phyloP scores from a whole-genome alignment of 805 yeast genomes.

The Candida dajiaensis region DNA sequence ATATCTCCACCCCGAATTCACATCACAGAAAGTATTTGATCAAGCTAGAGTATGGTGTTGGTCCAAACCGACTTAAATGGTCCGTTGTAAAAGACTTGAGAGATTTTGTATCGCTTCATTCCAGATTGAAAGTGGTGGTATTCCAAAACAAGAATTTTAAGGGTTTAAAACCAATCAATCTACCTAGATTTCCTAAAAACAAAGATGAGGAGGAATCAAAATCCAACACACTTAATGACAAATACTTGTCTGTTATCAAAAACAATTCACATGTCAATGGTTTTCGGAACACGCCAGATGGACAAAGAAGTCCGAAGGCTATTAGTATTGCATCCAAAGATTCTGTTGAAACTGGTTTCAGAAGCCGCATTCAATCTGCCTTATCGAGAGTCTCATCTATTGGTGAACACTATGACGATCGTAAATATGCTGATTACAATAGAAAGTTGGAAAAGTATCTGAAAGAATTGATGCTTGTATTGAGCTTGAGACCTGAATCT shows the following conservation, averaged over 20 bases:
- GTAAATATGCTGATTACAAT: constrained; percentile 21
- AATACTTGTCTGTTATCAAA: constrained; percentile 15
- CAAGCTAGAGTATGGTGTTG: constrained; percentile 89
- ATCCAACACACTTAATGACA: constrained; percentile 18
- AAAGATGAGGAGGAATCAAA: constrained; percentile 3
- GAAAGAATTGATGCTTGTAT: constrained; percentile 47
- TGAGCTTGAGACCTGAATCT: constrained; percentile 73
- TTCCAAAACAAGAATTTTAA: constrained; percentile 30
- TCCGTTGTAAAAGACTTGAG: constrained; percentile 62
- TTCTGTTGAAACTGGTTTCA: constrained; percentile 5
- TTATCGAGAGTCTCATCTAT: constrained; percentile 12
- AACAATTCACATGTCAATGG: neutral
- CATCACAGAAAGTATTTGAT: constrained; percentile 45
- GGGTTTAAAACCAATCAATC: constrained; percentile 23
- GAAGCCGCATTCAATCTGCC: constrained; percentile 12
- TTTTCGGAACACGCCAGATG: neutral
- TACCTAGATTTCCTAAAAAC: constrained; percentile 33
- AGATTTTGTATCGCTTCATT: constrained; percentile 69
- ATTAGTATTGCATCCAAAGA: neutral
- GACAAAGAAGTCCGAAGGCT: neutral
- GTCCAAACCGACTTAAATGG: constrained; percentile 76
- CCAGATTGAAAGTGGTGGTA: constrained; percentile 51
- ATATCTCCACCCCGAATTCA: constrained; percentile 31
- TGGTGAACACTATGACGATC: neutral
- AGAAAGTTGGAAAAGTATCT: constrained; percentile 59